phyloP scores from a whole-genome alignment of 2,329 filamentous ascomycete genomes.

The Colletotrichum falcatum region DNA sequence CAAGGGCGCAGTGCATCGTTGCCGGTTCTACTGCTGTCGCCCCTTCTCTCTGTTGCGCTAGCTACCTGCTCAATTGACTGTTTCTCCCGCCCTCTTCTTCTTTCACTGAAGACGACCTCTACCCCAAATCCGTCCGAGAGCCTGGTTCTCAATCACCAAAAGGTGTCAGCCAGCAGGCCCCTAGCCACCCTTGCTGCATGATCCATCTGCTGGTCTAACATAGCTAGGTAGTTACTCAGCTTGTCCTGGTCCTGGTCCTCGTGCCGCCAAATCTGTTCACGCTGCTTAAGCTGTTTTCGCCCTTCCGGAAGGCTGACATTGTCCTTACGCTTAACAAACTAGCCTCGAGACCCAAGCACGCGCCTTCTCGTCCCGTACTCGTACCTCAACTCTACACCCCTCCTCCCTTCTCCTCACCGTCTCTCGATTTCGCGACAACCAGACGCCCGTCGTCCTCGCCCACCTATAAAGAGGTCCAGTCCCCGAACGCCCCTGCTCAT shows the following conservation, averaged over 20 bases:
- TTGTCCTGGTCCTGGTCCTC: constrained; percentile 11
- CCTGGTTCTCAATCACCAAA: constrained; percentile 7
- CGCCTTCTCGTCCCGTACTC: constrained; percentile 21
- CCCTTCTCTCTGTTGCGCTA: constrained; percentile 7
- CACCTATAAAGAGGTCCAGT: constrained; percentile 25
- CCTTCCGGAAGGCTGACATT: constrained; percentile 30
- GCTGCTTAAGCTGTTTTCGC: constrained; percentile 16
- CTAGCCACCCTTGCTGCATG: constrained; percentile 32
- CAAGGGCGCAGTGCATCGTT: constrained; percentile 8
- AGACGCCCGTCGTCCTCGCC: constrained; percentile 8
- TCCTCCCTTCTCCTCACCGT: constrained; percentile 20
- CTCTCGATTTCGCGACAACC: constrained; percentile 4
- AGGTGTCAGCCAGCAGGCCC: constrained; percentile 22
- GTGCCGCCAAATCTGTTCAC: constrained; percentile 8
- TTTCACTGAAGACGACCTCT: constrained; percentile 17
- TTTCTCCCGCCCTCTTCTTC: not conserved
- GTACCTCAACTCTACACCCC: constrained; percentile 16
- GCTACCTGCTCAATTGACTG: not conserved
- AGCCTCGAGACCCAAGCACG: constrained; percentile 33
- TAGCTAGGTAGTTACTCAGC: constrained; percentile 24
- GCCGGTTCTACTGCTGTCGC: constrained; percentile 14
- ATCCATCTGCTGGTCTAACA: constrained; percentile 28
- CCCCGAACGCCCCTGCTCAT: constrained; percentile 8
- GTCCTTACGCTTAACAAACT: constrained; percentile 17
- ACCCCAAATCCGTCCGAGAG: constrained; percentile 30